Evolutionary conservation across 768 basidiomycete species (phyloP), one percentile per base, ranked within the genome.

Genomic region (Tulasnella calospora): DNA sequence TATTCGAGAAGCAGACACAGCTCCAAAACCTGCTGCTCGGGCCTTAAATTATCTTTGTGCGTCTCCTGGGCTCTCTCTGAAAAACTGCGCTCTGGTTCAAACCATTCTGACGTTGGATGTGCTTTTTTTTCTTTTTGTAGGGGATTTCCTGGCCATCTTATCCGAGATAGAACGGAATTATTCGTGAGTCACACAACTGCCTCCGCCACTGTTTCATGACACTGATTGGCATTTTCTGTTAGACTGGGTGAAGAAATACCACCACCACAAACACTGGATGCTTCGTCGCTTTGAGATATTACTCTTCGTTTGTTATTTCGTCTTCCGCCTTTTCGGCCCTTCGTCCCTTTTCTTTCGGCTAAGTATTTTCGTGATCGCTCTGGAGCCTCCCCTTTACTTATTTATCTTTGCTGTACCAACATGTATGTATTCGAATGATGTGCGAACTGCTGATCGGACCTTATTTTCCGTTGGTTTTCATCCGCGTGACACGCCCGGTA

Each of bases 131-230:
- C n/a, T n/a, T n/a, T n/a, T n/a, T 81, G 13, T 81, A 95, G 94
- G 93, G 93, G 95, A 96, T 85, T 97, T 97, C 85, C 85, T 96
- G 30, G 93, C 92, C 74, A 95, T 97, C 81, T 84, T 97, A 67
- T 93, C 92, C 47, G 95, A 96, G 85, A 95, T 97, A 81, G 95
- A 96, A 82, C 87, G 92, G 80, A 94, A 95, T 84, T 96, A 96
- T 86, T 85, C 93, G 73, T 80, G 44, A 41, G 80, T 77, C 61
- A 2, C 30, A 33, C 41, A 44, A 4, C 5, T 17, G 46, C 47
- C 47, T 46, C 61, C 61, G 61, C 13, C 5, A 33, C 27, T 21
- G 5, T 33, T 9, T 33, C 33, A 2, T 19, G 47, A 21, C 6
- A 5, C 33, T 13, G 15, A 33, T 27, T 33, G 9, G 3, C 13